Base-by-base conservation (phyloP, 225 moss, liverwort and hornwort species). In the Polytrichum commune region DNA sequence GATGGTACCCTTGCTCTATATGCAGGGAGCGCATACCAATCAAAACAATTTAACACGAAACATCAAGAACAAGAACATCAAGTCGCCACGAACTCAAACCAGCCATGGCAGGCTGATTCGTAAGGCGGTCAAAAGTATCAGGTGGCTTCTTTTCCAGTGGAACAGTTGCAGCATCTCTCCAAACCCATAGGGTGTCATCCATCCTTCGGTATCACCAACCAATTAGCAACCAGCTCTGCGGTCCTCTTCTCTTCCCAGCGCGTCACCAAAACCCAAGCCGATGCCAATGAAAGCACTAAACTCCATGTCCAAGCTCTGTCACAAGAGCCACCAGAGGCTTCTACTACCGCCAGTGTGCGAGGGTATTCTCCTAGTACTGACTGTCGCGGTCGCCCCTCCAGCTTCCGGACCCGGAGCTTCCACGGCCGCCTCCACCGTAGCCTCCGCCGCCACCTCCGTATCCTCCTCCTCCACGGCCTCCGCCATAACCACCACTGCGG, bases 1-100 rank as follows among this genome's bases (percentile, higher is more conserved):
- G 81, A 87, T 72, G 83, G 83, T 76, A 81, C 83, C 78, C 57
- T 69, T 81, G 83, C 83, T 87, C 86, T 87, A 80, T 76, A 87
- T 87, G 83, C 86, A 87, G 83, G 83, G 69, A 87, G 86, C 83
- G 86, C 81, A 83, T 76, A 83, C 80, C 86, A 83, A 86, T 76
- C 86, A 87, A 87, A 86, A 87, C 83, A 86, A 77, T 74, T 32
- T 33, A 86, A 83, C 83, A 83, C 80, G 83, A 63, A 80, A 83
- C 78, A 66, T 76, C 76, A 82, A 82, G 80, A 78, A 83, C 26
- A 81, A 76, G 73, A 78, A 78, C 64, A 3, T 3, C 46, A 75
- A 69, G 78, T 46, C 86, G 83, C 86, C 83, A 78, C 81, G 62
- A 69, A 75, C 81, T 69, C 83, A 81, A 16, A 67, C 73, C 78